Evolutionary conservation across 805 yeast genomes (phyloP), one percentile per base, ranked within the genome.

Genomic region (Candida golubevii): DNA sequence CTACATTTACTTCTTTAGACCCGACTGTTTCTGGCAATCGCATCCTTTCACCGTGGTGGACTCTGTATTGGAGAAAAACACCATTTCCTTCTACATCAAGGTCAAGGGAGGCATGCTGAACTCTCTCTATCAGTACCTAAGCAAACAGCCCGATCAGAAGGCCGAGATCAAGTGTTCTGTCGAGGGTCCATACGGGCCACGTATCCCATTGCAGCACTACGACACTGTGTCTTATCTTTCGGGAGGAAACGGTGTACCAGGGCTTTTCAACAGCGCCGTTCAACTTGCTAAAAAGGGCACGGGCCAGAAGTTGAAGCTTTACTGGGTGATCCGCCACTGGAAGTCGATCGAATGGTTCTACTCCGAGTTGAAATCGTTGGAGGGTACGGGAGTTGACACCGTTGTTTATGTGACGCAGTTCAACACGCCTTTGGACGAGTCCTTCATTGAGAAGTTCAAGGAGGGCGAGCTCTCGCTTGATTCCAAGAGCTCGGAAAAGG

Each of bases 21-120:
- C 75, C 14, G 57, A 63, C 3, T 62, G 72, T 33, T 79, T 82
- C 59, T 82, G 83, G 81, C 88, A 84, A 59, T 77, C 84, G 5
- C 89, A 85, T 59, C 91, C 91, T 4, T 84, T 86, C 63, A 82
- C 90, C 1, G 61, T 78, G 7, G 65, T 77, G 13, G 72, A 72
- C 39, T 63, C 76, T 4, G 60, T 63, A 1, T 61, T 66, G 36
- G 64, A 65, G 10, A 63, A 68, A 13, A 71, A 67, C 47, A 61
- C 72, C 45, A 56, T 78, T 8, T 62, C 67, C 1, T 62, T 77
- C 39, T 72, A 66, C 51, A 69, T 78, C 54, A 78, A 75, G 55
- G 74, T 72, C 14, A 79, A 79, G 58, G 71, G 71, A n/a, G 88
- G 88, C 46, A 60, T 79, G 42, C 80, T 88, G 12, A 70, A 60